Percentiles rank a stretch among this genome's conserved stretches.
Evolutionary conservation across 2,329 filamentous ascomycete genomes (phyloP).

Genomic region (Clonostachys rhizophaga): DNA sequence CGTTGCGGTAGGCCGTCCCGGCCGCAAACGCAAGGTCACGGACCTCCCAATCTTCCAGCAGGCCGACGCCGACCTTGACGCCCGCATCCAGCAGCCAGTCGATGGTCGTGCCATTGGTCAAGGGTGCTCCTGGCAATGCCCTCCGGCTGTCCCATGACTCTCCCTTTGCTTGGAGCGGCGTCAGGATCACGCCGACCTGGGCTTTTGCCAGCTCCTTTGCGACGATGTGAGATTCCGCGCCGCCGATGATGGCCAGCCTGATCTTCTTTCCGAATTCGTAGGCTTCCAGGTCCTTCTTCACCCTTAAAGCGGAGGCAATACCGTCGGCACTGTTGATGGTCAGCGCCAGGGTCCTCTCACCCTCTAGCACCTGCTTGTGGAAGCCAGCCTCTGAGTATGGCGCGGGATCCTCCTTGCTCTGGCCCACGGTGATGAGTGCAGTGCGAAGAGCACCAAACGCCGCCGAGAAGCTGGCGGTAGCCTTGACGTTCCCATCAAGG

Average conservation of each 20-base stretch:
- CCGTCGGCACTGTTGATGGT: constrained; percentile 59
- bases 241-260: constrained; percentile 55
- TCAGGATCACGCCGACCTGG: constrained; percentile 53
- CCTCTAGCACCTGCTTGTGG: constrained; percentile 48
- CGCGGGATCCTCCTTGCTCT: constrained; percentile 19
- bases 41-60: constrained; percentile 58
- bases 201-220: constrained; percentile 53
- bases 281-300: constrained; percentile 52
- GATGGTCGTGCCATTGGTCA: constrained; percentile 60
- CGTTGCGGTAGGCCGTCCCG: constrained; percentile 54
- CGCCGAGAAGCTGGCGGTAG: constrained; percentile 49
- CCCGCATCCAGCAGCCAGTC: constrained; percentile 54
- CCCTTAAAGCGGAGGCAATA: constrained; percentile 52
- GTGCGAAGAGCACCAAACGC: constrained; percentile 44
- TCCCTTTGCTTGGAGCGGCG: constrained; percentile 52
- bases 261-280: constrained; percentile 17
- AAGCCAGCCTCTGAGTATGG: constrained; percentile 42
- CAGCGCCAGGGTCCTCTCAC: constrained; percentile 49
- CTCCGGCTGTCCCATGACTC: constrained; percentile 57
- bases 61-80: constrained; percentile 51
- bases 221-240: constrained; percentile 57
- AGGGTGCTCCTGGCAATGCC: constrained; percentile 57
- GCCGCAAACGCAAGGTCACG: constrained; percentile 56
- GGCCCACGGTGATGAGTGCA: constrained; percentile 48
- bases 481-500: constrained; percentile 32